Evolutionary conservation across 495 filamentous ascomycete genomes (phyloP).

Genomic region (Terfezia claveryi): DNA sequence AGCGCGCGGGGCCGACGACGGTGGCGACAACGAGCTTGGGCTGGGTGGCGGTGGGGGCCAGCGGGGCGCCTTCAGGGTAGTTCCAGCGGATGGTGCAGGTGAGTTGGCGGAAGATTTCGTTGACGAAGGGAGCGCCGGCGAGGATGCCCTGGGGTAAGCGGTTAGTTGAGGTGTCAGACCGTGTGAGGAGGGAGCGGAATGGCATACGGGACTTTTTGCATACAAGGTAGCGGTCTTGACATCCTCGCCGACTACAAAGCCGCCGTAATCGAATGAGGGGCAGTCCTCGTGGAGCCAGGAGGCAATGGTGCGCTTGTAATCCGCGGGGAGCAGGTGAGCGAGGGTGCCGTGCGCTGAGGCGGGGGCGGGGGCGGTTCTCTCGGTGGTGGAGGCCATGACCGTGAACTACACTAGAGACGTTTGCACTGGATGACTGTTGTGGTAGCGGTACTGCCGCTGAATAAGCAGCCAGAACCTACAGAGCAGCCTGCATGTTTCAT

Average conservation of each 20-base stretch:
- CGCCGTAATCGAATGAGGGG: slow-evolving; percentile 88
- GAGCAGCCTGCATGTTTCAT: no score
- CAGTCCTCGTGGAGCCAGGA: slow-evolving; percentile 88
- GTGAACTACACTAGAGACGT: no score
- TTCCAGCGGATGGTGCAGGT: slow-evolving; percentile 85
- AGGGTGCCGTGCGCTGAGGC: slow-evolving; percentile 39
- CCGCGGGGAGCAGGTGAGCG: slow-evolving; percentile 60
- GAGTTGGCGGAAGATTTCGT: slow-evolving; percentile 76
- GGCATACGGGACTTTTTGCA: slow-evolving; percentile 50
- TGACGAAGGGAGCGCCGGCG: slow-evolving; percentile 85
- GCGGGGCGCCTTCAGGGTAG: slow-evolving; percentile 44
- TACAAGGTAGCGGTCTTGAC: slow-evolving; percentile 58
- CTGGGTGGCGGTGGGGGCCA: slow-evolving; percentile 35
- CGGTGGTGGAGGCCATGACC: no score
- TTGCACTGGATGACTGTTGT: no score
- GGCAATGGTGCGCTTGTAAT: slow-evolving; percentile 59
- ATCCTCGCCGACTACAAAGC: slow-evolving; percentile 77
- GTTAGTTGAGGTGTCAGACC: background rate
- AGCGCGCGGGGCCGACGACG: slow-evolving; percentile 64
- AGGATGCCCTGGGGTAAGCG: slow-evolving; percentile 37
- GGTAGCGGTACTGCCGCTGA: no score
- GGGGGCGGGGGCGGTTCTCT: background rate
- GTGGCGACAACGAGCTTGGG: slow-evolving; percentile 43
- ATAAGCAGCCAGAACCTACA: no score
- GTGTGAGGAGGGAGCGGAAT: background rate